phyloP scores from a whole-genome alignment of 75 land plant genomes.

The Pinus albicaulis region DNA sequence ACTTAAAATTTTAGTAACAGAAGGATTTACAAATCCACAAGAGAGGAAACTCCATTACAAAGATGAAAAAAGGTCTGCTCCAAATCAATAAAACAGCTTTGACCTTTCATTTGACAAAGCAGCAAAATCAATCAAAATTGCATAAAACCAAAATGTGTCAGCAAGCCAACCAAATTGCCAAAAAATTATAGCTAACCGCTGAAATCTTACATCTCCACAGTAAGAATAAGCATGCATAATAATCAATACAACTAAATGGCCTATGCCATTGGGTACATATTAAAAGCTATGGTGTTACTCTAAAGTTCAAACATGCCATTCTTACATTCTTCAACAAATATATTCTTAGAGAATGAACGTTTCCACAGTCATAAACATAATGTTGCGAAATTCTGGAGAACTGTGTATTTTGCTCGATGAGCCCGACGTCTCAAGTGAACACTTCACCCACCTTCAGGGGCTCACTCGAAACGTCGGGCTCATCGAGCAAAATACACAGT shows the following conservation, averaged over 20 bases:
- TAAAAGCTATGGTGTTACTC: background rate
- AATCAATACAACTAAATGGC: background rate
- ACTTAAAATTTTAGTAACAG: background rate
- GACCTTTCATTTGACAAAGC: background rate
- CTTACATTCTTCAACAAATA: background rate
- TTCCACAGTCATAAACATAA: too few species aligned
- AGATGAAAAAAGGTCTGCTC: background rate
- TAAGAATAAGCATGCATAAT: background rate
- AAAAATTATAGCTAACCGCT: background rate
- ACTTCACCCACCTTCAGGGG: too few species aligned
- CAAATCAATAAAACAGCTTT: background rate
- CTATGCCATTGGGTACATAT: background rate
- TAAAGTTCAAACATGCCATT: background rate
- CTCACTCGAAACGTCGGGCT: too few species aligned
- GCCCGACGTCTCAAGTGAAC: too few species aligned
- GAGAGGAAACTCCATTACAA: background rate
- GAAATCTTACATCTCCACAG: background rate
- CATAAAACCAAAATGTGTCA: background rate
- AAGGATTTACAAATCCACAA: background rate
- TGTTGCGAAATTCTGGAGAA: too few species aligned
- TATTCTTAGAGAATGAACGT: too few species aligned
- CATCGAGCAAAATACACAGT: too few species aligned
- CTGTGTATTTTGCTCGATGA: too few species aligned
- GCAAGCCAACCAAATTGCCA: background rate
- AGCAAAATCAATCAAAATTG: background rate